phyloP scores from a whole-genome alignment of 2,329 filamentous ascomycete genomes.

The Aspergillus neoniger region DNA sequence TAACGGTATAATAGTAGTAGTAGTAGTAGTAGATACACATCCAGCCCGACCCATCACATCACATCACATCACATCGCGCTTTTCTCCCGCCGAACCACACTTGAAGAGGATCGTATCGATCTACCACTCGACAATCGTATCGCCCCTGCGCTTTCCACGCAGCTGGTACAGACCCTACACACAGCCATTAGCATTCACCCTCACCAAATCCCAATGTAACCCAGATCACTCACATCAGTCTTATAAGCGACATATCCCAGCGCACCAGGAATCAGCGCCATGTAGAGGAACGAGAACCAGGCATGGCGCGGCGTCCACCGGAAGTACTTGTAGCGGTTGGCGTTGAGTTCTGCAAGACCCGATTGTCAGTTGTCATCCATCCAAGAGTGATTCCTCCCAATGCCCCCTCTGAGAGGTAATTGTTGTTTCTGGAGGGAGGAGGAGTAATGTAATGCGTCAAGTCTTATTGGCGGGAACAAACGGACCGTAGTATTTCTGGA shows the following conservation, averaged over 20 bases:
- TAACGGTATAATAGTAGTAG: not conserved
- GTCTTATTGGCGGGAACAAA: constrained; percentile 13
- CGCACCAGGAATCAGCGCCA: constrained; percentile 69
- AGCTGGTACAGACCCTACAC: constrained; percentile 80
- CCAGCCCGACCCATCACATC: constrained; percentile 25
- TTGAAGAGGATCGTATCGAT: not conserved
- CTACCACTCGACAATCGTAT: constrained; percentile 78
- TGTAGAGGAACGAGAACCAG: constrained; percentile 75
- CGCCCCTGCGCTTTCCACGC: constrained; percentile 83
- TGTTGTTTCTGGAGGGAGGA: too few species aligned
- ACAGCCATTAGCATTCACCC: constrained; percentile 20
- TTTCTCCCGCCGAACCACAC: not conserved
- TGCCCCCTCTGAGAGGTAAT: too few species aligned
- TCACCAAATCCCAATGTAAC: not conserved
- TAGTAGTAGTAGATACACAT: constrained; percentile 26
- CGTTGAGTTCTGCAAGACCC: constrained; percentile 67
- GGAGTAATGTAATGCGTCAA: not conserved
- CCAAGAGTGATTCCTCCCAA: too few species aligned
- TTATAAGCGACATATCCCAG: constrained; percentile 73
- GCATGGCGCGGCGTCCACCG: constrained; percentile 86
- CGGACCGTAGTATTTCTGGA: constrained; percentile 54
- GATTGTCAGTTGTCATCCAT: too few species aligned
- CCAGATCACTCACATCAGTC: constrained; percentile 75
- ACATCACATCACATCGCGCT: not conserved
- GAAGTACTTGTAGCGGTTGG: constrained; percentile 91